phyloP scores from a whole-genome alignment of 495 filamentous ascomycete species.

The Talaromyces wortmannii region DNA sequence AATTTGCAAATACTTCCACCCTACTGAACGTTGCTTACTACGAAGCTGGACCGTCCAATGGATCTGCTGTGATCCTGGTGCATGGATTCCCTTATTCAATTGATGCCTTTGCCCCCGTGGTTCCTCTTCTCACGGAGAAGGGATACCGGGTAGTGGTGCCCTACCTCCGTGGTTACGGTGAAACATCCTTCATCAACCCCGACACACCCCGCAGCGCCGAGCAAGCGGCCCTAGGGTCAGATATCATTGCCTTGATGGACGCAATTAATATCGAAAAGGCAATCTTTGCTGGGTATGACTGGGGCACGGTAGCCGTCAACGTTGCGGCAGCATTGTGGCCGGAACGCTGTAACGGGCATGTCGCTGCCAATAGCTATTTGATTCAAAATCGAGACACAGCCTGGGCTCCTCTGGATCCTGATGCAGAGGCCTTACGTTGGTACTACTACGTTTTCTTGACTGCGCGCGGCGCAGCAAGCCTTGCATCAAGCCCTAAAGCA shows the following conservation, averaged over 20 bases:
- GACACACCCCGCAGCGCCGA: slow-evolving; percentile 12
- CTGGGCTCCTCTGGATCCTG: slow-evolving; percentile 4
- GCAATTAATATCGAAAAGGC: slow-evolving; percentile 7
- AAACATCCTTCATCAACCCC: slow-evolving; percentile 12
- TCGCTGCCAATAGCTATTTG: slow-evolving; percentile 10
- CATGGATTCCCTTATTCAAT: slow-evolving; percentile 18
- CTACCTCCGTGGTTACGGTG: slow-evolving; percentile 15
- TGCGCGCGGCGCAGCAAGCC: slow-evolving; percentile 4
- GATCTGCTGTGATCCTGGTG: slow-evolving; percentile 8
- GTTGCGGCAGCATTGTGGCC: slow-evolving; percentile 8
- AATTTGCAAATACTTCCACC: not conserved
- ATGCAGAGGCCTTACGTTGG: slow-evolving; percentile 5
- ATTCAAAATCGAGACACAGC: slow-evolving; percentile 10
- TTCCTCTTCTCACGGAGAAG: slow-evolving; percentile 8
- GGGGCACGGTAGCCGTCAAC: slow-evolving; percentile 7
- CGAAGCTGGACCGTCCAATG: slow-evolving; percentile 1
- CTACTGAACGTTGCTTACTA: slow-evolving; percentile 2
- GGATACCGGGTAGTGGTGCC: slow-evolving; percentile 19
- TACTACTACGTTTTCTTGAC: slow-evolving; percentile 5
- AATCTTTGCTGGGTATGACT: slow-evolving; percentile 9
- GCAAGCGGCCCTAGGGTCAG: slow-evolving; percentile 13
- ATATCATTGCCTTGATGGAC: slow-evolving; percentile 11
- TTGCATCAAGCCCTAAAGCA: not conserved
- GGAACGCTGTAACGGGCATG: slow-evolving; percentile 7
- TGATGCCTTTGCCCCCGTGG: slow-evolving; percentile 14